Base-by-base conservation (phyloP, 2,329 filamentous ascomycete species). In the Mariannaea elegans region DNA sequence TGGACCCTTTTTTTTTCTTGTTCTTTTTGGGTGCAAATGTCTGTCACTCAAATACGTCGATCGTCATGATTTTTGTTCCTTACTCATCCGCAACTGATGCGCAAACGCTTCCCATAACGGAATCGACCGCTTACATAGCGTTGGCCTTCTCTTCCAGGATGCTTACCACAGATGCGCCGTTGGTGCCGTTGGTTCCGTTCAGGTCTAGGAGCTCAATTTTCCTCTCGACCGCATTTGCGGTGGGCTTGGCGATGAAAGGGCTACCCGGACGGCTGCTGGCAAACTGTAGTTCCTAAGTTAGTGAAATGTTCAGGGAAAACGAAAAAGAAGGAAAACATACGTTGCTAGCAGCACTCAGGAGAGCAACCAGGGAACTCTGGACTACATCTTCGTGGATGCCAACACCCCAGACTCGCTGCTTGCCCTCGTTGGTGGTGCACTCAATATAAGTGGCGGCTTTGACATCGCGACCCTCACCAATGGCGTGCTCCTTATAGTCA, bases 361-460 rank as follows among this genome's bases (percentile, higher is more conserved):
- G 82, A 58, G 94, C 94, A 74, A 93, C 91, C 72, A 97, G 84
- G 76, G 90, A 94, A 70, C 57, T 93, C 76, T 96, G 92, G 14
- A 96, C 92, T 58, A 96, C 92, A 81, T 97, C 94, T 75, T 94
- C 90, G 75, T 97, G 92, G 68, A 97, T 92, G 31, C 92, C 93
- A 7, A 97, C 90, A 68, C 93, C 93, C 93, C 93, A 97, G 2
- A 97, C 90, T 71, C 87, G 90, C 70, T 92, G 83, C 53, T 84
- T 85, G 63, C 83, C 89, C 45, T 85, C 87, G 4, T 85, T 78
- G 18, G 88, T 84, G 24, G 85, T 93, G 77, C 93, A 97, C 77
- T 97, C 92, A 65, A 98, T 97, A 74, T 96, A 98, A 2, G 94
- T 92, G 2, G 93, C 94, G n/a, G 94, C 94, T 81, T 96, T 96